Evolutionary conservation across 2,329 filamentous ascomycete genomes (phyloP).

Genomic region (Apiospora kogelbergensis): DNA sequence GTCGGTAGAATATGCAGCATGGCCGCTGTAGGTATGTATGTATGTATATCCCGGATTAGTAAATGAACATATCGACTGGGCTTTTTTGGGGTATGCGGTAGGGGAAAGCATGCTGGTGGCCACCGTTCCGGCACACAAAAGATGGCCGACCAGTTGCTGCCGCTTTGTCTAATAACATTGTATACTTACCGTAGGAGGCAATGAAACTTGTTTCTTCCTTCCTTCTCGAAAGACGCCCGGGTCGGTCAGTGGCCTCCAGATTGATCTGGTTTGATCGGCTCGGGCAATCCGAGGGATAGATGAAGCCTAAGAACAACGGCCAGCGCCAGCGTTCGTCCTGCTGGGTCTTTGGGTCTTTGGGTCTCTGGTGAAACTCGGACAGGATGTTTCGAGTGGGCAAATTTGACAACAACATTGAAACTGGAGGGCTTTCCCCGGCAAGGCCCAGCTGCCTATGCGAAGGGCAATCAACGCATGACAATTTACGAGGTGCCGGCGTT

Average conservation of each 20-base stretch:
- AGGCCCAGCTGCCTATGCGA: background rate
- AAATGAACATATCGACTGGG: background rate
- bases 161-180: background rate
- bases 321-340: background rate
- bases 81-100: background rate
- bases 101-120: background rate
- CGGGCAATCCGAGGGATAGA: background rate
- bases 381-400: background rate
- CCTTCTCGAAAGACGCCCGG: background rate
- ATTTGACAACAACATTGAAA: background rate
- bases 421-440: background rate
- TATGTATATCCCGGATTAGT: background rate
- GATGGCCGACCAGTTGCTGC: background rate
- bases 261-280: background rate
- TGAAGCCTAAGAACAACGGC: background rate
- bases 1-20: background rate
- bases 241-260: background rate
- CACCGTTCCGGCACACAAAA: background rate
- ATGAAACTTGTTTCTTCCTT: conserved; percentile 2
- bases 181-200: background rate
- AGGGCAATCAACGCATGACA: background rate
- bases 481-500: background rate
- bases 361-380: background rate
- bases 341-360: background rate
- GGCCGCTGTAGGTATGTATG: background rate